These are phyloP conservation scores for Gamsiella multidivaricata DNA, from an alignment of 192 early-diverging fungal genomes.

Conservation along the genomic window DNA sequence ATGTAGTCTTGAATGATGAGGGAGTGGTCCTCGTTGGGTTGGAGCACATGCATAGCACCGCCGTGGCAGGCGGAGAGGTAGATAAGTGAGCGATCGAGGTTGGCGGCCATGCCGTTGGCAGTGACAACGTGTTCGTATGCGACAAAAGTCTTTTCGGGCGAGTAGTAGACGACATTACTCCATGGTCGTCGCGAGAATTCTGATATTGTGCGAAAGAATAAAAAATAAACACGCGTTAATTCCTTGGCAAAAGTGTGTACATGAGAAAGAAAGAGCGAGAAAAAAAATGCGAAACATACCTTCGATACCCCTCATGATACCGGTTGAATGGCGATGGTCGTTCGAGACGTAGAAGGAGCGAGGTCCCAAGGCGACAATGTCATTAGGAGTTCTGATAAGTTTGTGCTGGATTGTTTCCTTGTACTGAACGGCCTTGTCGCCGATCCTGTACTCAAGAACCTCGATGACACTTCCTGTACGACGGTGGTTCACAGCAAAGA, in stretches of 20 bases:
- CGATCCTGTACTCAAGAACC: constrained; percentile 63
- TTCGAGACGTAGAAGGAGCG: constrained; percentile 70
- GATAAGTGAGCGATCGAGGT: constrained; percentile 12
- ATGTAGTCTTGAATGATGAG: constrained; percentile 16
- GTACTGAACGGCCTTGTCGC: constrained; percentile 53
- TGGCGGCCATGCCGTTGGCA: constrained; percentile 44
- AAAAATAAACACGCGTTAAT: not conserved
- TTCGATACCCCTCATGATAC: constrained; percentile 54
- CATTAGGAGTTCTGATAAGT: constrained; percentile 65
- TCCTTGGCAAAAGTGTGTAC: not conserved
- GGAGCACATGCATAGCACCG: constrained; percentile 18
- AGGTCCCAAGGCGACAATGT: constrained; percentile 64
- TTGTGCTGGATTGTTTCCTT: constrained; percentile 64
- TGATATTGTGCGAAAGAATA: constrained; percentile 3
- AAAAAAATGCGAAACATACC: too few relatives aligned
- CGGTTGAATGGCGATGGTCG: constrained; percentile 49
- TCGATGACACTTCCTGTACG: constrained; percentile 62
- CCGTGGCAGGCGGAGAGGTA: constrained; percentile 42
- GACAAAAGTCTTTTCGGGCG: constrained; percentile 31
- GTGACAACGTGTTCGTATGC: constrained; percentile 16
- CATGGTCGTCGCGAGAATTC: constrained; percentile 18
- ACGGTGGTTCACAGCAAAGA: constrained; percentile 72
- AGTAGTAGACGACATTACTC: constrained; percentile 43
- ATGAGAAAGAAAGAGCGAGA: not conserved
- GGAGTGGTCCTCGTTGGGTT: not conserved